phyloP scores from a whole-genome alignment of 306 rosid species.

The Vicia faba region DNA sequence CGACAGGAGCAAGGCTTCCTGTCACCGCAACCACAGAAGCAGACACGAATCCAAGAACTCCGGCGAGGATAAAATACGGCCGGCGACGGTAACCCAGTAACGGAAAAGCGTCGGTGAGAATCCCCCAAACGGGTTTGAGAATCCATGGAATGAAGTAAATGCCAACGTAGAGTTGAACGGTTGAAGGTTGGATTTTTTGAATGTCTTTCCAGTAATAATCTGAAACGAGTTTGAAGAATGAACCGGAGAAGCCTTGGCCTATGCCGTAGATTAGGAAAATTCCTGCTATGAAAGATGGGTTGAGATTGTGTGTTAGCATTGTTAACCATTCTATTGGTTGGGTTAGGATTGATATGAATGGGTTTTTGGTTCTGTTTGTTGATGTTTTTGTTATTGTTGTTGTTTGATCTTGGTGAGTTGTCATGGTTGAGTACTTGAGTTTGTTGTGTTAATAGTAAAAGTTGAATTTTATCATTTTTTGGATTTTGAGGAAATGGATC shows the following conservation, averaged over 20 bases:
- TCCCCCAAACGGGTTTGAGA: slow-evolving; percentile 76
- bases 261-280: slow-evolving; percentile 58
- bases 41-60: slow-evolving; percentile 47
- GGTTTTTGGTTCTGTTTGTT: background rate
- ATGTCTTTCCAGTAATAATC: slow-evolving; percentile 89
- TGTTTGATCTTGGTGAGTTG: background rate
- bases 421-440: background rate
- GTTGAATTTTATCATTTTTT: background rate
- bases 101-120: slow-evolving; percentile 64
- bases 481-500: background rate
- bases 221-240: slow-evolving; percentile 58
- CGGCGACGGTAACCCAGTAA: slow-evolving; percentile 58
- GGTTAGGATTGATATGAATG: slow-evolving; percentile 11
- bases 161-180: slow-evolving; percentile 57
- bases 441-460: background rate
- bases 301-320: slow-evolving; percentile 50
- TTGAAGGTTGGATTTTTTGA: slow-evolving; percentile 61
- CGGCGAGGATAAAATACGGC: slow-evolving; percentile 56
- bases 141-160: slow-evolving; percentile 72
- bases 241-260: slow-evolving; percentile 64
- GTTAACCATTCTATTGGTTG: slow-evolving; percentile 55
- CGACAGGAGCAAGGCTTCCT: slow-evolving; percentile 22
- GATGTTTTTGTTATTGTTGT: background rate
- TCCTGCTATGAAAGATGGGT: slow-evolving; percentile 51
- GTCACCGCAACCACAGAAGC: slow-evolving; percentile 39